A percentile compares a stretch with the other conserved stretches of the same genome.
phyloP scores from a whole-genome alignment of 345 rosid genomes.

The Eucalyptus curtisii region DNA sequence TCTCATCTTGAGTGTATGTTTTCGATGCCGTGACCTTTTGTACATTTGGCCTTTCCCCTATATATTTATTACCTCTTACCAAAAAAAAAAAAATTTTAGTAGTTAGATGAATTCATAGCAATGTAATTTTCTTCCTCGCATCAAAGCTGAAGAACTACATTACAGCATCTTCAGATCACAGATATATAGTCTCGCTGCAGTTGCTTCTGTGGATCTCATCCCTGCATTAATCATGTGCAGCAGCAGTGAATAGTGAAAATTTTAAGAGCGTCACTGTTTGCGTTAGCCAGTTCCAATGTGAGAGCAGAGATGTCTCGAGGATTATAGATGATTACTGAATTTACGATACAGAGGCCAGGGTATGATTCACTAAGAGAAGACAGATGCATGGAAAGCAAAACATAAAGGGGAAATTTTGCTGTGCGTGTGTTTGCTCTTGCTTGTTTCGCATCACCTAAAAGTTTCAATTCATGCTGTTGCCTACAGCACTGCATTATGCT shows the following conservation, averaged over 20 bases:
- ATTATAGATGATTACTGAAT: neutral
- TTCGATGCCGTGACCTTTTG: no score
- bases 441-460: no score
- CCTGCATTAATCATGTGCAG: neutral
- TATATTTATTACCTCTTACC: no score
- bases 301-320: rapidly evolving
- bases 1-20: no score
- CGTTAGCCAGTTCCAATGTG: neutral
- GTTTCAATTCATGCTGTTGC: neutral
- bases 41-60: no score
- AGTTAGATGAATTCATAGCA: neutral
- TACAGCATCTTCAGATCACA: neutral
- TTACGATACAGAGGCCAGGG: neutral
- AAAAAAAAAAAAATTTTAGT: no score
- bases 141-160: neutral
- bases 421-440: neutral
- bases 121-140: neutral
- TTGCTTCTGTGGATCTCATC: neutral
- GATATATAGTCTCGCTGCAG: neutral
- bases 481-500: neutral
- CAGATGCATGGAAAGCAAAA: no score
- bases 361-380: neutral
- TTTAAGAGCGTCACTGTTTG: neutral
- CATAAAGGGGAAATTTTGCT: neutral
- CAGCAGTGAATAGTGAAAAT: neutral